phyloP scores from a whole-genome alignment of 495 filamentous ascomycete species.

The Aspergillus conjunctus region DNA sequence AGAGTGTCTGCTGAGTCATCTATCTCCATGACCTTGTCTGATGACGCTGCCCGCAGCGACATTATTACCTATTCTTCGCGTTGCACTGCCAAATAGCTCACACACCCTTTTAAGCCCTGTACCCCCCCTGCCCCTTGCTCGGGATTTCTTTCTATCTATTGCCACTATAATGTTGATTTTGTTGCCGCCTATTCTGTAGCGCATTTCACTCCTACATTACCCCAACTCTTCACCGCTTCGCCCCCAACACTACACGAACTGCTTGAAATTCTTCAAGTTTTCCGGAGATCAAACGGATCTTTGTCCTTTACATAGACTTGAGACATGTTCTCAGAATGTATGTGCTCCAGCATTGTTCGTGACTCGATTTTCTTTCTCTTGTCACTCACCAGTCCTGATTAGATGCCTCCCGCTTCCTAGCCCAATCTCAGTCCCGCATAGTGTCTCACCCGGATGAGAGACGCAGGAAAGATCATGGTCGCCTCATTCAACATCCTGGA shows the following conservation, averaged over 20 bases:
- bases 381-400: constrained; percentile 4
- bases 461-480: constrained; percentile 52
- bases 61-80: neutral
- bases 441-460: constrained; percentile 63
- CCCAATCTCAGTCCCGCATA: constrained; percentile 93
- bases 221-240: constrained; percentile 20
- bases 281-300: neutral
- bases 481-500: constrained; percentile 43
- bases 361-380: neutral
- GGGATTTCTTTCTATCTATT: neutral
- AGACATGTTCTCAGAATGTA: constrained; percentile 97
- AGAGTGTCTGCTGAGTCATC: constrained; percentile 42
- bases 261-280: neutral
- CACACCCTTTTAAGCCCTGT: neutral
- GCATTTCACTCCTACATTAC: neutral
- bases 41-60: constrained; percentile 40
- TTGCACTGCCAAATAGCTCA: neutral
- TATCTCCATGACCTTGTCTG: constrained; percentile 43
- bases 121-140: neutral
- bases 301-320: constrained; percentile 2
- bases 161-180: neutral
- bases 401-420: constrained; percentile 98
- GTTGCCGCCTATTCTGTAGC: neutral
- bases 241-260: neutral
- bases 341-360: constrained; percentile 37